phyloP scores from a whole-genome alignment of 306 rosid species.

The Vigna nakashimae region DNA sequence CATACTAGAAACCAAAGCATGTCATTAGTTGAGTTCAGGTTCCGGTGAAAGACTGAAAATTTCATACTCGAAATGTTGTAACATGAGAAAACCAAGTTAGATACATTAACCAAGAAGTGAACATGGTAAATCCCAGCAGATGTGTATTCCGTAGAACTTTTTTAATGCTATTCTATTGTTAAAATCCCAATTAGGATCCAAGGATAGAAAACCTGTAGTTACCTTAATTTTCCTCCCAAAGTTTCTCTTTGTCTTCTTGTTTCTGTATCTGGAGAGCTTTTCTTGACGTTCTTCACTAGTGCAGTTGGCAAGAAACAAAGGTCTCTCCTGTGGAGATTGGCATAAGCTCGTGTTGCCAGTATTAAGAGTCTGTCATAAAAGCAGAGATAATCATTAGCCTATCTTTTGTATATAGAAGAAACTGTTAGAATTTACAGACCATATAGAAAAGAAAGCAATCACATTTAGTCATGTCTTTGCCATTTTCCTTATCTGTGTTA shows the following conservation, averaged over 20 bases:
- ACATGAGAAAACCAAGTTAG: not conserved
- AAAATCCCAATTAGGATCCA: not conserved
- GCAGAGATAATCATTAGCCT: slow-evolving; percentile 53
- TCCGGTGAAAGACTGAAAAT: slow-evolving; percentile 3
- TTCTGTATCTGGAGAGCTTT: slow-evolving; percentile 90
- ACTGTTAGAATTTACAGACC: slow-evolving; percentile 48
- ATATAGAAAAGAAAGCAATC: slow-evolving; percentile 33
- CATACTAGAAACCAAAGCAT: slow-evolving; percentile 63
- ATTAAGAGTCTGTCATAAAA: slow-evolving; percentile 80
- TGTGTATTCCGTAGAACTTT: not conserved
- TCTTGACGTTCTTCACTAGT: slow-evolving; percentile 82
- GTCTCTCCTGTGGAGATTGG: slow-evolving; percentile 68
- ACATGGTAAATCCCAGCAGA: not conserved
- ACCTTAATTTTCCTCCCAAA: slow-evolving; percentile 98
- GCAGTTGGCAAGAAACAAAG: slow-evolving; percentile 69
- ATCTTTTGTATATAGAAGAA: slow-evolving; percentile 54
- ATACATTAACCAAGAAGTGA: not conserved
- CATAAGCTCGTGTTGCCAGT: slow-evolving; percentile 51
- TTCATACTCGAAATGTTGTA: slow-evolving; percentile 2
- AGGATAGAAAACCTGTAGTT: slow-evolving; percentile 10
- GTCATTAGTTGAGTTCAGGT: slow-evolving; percentile 5
- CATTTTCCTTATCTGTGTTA: slow-evolving; percentile 15
- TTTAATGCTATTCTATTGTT: not conserved
- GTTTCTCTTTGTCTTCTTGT: slow-evolving; percentile 88
- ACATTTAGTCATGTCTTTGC: slow-evolving; percentile 5